phyloP scores from a whole-genome alignment of 176 grass and related monocot species.

The Lolium multiflorum region DNA sequence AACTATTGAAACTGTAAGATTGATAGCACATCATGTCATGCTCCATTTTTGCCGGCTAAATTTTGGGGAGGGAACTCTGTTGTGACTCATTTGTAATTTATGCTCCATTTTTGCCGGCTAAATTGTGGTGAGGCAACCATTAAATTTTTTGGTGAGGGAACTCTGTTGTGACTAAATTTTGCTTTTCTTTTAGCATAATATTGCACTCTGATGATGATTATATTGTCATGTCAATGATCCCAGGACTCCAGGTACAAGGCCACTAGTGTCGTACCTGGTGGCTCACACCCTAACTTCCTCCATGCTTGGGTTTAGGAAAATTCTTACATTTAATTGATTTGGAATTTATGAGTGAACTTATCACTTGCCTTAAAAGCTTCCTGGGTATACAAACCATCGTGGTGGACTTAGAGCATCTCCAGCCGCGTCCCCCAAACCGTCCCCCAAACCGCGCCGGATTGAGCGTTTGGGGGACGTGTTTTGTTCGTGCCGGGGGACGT shows the following conservation, averaged over 20 bases:
- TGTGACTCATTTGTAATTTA: too few species aligned
- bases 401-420: too few species aligned
- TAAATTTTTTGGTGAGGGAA: too few species aligned
- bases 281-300: conserved; percentile 66
- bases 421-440: too few species aligned
- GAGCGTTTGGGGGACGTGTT: too few species aligned
- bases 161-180: neutral
- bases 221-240: conserved; percentile 35
- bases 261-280: conserved; percentile 37
- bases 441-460: too few species aligned
- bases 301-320: conserved; percentile 86
- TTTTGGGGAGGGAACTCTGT: too few species aligned
- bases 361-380: conserved; percentile 81
- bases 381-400: conserved; percentile 58
- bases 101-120: too few species aligned
- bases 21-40: conserved; percentile 88
- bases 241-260: conserved; percentile 49
- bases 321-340: conserved; percentile 96
- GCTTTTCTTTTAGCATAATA: conserved; percentile 16
- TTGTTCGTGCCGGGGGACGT: too few species aligned
- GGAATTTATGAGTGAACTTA: conserved; percentile 94
- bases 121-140: too few species aligned
- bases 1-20: conserved; percentile 83
- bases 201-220: conserved; percentile 13
- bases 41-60: conserved; percentile 63